A percentile compares a stretch with the other conserved stretches of the same genome.
Conservation (phyloP, 1,284 basidiomycete species). For the Exsudoporus floridanus region DNA sequence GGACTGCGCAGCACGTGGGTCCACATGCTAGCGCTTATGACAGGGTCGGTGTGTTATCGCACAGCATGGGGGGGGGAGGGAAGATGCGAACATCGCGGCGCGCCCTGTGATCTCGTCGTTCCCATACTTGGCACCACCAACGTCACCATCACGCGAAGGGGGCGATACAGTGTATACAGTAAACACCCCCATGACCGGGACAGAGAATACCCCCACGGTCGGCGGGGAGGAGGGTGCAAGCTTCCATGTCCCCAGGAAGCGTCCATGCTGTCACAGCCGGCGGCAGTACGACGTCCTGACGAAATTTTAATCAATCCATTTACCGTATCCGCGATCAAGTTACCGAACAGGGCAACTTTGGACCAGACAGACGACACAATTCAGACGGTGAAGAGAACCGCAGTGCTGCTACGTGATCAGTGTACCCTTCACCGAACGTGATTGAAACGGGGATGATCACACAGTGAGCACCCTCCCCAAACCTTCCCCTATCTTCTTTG, state of each 20-base stretch:
- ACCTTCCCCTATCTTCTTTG: not conserved
- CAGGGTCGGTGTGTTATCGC: not conserved
- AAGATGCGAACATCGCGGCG: constrained; percentile 1
- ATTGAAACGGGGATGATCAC: not conserved
- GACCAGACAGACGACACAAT: constrained; percentile 1
- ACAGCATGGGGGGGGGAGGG: not conserved
- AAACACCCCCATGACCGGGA: not conserved
- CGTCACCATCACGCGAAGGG: constrained; percentile 7
- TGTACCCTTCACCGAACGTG: not conserved
- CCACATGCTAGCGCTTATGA: not conserved
- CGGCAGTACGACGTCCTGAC: not conserved
- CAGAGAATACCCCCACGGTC: not conserved
- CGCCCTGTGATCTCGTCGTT: constrained; percentile 3
- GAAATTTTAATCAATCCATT: constrained; percentile 11
- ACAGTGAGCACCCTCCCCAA: not conserved
- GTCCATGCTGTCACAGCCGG: not conserved
- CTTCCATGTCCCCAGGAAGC: not conserved
- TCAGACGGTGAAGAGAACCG: not conserved
- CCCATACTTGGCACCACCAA: constrained; percentile 11
- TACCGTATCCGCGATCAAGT: not conserved
- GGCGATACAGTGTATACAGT: constrained; percentile 1
- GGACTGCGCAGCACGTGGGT: not conserved
- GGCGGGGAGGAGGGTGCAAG: not conserved
- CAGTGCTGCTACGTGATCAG: too few species aligned
- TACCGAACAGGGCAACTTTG: constrained; percentile 14